Conservation (phyloP, 1,139 yeast species). For the Candida pseudocylindracea region DNA sequence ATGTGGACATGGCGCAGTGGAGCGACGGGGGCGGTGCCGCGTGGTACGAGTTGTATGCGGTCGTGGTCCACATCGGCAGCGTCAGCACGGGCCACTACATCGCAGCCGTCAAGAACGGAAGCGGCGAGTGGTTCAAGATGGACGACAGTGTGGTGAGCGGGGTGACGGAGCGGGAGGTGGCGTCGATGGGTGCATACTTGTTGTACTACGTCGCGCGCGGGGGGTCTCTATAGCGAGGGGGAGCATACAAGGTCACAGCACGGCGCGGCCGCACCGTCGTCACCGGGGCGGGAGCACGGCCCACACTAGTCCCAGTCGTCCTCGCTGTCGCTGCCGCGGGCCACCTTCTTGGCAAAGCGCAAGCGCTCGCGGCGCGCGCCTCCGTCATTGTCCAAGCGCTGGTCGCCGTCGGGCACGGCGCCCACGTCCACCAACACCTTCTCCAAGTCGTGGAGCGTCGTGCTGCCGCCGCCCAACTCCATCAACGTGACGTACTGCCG, state of each 20-base stretch:
- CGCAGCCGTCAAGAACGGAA: slow-evolving; percentile 47
- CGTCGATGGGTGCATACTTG: slow-evolving; percentile 52
- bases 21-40: slow-evolving; percentile 11
- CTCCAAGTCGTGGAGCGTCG: slow-evolving; percentile 49
- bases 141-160: slow-evolving; percentile 76
- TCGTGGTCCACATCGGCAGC: slow-evolving; percentile 76
- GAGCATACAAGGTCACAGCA: no score
- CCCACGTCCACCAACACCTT: slow-evolving; percentile 37
- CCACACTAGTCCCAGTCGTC: no score
- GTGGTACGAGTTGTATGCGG: slow-evolving; percentile 61
- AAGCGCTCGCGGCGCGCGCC: no score
- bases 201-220: slow-evolving; percentile 50
- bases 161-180: slow-evolving; percentile 41
- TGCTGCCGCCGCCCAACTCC: slow-evolving; percentile 67
- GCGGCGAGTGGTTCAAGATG: slow-evolving; percentile 71
- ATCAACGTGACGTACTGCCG: slow-evolving; percentile 65
- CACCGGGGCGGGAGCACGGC: no score
- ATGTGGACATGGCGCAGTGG: slow-evolving; percentile 47
- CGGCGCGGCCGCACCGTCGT: no score
- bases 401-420: slow-evolving; percentile 44
- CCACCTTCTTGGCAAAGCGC: no score
- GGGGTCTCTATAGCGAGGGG: neutral
- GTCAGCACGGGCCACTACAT: slow-evolving; percentile 92
- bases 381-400: slow-evolving; percentile 32
- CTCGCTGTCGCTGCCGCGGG: no score